Evolutionary conservation across 352 stramenopile species (phyloP).

Genomic region (Pythium phragmitis): DNA sequence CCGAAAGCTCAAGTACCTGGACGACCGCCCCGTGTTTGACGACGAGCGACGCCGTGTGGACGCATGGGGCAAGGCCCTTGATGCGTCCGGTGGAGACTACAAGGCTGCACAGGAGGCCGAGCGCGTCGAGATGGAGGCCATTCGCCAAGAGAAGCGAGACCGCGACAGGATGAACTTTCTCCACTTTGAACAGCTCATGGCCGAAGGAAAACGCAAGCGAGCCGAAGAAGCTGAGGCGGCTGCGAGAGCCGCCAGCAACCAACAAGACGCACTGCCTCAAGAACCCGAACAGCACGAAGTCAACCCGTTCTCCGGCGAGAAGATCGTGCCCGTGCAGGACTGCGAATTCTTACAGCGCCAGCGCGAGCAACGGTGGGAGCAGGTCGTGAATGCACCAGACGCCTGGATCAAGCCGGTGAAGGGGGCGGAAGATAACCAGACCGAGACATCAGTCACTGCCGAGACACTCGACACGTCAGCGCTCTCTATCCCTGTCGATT

Average conservation of each 20-base stretch:
- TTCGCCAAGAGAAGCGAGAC: constrained; percentile 85
- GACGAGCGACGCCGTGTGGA: constrained; percentile 85
- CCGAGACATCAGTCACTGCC: neutral
- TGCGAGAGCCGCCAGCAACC: constrained; percentile 21
- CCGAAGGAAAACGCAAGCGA: constrained; percentile 56
- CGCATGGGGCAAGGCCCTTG: constrained; percentile 64
- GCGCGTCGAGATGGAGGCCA: constrained; percentile 79
- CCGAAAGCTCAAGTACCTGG: constrained; percentile 77
- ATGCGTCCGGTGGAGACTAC: constrained; percentile 69
- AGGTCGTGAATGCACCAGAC: constrained; percentile 48
- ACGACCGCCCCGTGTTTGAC: constrained; percentile 83
- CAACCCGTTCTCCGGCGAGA: constrained; percentile 72
- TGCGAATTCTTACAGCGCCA: constrained; percentile 59
- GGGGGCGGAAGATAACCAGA: constrained; percentile 26
- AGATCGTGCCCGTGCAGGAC: constrained; percentile 60
- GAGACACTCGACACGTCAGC: neutral
- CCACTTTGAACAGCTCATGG: constrained; percentile 88
- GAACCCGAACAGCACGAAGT: constrained; percentile 32
- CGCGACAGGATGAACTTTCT: constrained; percentile 86
- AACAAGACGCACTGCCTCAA: constrained; percentile 7
- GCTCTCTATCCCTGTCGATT: constrained; percentile 47
- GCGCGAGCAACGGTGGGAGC: constrained; percentile 64
- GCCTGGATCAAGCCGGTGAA: neutral
- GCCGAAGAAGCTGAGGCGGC: constrained; percentile 39
- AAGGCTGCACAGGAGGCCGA: constrained; percentile 82